Percentiles rank a stretch among this genome's conserved stretches.
phyloP scores from a whole-genome alignment of 176 grass and related monocot species.

The Poa annua region DNA sequence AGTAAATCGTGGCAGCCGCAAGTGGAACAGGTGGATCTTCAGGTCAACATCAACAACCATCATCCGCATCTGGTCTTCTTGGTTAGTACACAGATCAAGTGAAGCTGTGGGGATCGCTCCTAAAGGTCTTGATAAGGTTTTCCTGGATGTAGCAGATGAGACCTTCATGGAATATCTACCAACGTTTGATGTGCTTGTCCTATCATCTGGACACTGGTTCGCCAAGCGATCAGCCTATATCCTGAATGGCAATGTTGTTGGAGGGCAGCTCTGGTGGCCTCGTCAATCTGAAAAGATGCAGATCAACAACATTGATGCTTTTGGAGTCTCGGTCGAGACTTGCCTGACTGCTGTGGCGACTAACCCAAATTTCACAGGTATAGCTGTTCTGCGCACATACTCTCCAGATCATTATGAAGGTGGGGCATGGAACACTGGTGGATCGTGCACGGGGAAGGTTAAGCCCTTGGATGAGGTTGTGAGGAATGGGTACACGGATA shows the following conservation, averaged over 20 bases:
- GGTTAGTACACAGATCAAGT: constrained; percentile 70
- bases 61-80: constrained; percentile 88
- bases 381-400: constrained; percentile 77
- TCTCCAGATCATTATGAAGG: constrained; percentile 95
- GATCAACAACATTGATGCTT: constrained; percentile 80
- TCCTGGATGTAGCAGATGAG: constrained; percentile 84
- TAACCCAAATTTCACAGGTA: constrained; percentile 80
- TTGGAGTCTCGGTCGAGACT: constrained; percentile 83
- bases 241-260: constrained; percentile 62
- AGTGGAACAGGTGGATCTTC: constrained; percentile 78
- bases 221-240: constrained; percentile 79
- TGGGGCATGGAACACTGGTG: constrained; percentile 92
- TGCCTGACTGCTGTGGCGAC: constrained; percentile 65
- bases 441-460: constrained; percentile 83
- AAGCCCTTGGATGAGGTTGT: constrained; percentile 59
- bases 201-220: constrained; percentile 96
- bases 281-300: constrained; percentile 66
- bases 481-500: constrained; percentile 75
- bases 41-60: constrained; percentile 80
- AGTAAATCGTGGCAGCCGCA: constrained; percentile 71
- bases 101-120: constrained; percentile 67
- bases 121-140: constrained; percentile 72
- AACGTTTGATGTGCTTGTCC: constrained; percentile 85
- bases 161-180: constrained; percentile 79
- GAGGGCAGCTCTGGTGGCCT: constrained; percentile 94